phyloP scores from a whole-genome alignment of 139 green algal genomes.

The Chlamydomonas eustigma region DNA sequence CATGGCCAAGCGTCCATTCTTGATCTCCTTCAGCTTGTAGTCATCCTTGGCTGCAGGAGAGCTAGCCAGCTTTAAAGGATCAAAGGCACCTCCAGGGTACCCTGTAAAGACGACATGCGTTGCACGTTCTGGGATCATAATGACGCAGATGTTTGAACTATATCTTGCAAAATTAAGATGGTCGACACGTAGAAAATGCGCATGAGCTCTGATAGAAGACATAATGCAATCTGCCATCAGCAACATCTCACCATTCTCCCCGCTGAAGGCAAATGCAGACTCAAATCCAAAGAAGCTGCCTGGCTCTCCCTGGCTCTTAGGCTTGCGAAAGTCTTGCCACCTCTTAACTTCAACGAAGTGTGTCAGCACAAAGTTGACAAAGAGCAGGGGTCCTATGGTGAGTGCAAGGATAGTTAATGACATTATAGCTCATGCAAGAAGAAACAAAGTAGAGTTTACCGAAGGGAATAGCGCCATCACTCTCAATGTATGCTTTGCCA shows the following conservation, averaged over 20 bases:
- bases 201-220: constrained; percentile 46
- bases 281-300: constrained; percentile 72
- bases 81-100: constrained; percentile 67
- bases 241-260: constrained; percentile 55
- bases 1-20: constrained; percentile 78
- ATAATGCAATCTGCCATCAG: neutral
- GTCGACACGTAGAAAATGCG: constrained; percentile 12
- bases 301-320: constrained; percentile 58
- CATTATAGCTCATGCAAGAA: too few species aligned
- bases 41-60: constrained; percentile 86
- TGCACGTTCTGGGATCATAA: too few species aligned
- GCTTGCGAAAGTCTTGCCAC: constrained; percentile 80
- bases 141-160: neutral
- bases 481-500: constrained; percentile 55
- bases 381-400: constrained; percentile 41
- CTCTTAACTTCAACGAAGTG: constrained; percentile 86
- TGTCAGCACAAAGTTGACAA: constrained; percentile 67
- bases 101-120: neutral
- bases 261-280: constrained; percentile 50
- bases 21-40: constrained; percentile 84
- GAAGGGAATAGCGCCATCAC: constrained; percentile 30
- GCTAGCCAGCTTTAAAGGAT: constrained; percentile 93
- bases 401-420: neutral
- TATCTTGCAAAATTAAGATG: too few species aligned
- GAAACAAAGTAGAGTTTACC: too few species aligned